Base-by-base conservation (phyloP, 2,329 filamentous ascomycete genomes). In the Leptographium wingfieldii region DNA sequence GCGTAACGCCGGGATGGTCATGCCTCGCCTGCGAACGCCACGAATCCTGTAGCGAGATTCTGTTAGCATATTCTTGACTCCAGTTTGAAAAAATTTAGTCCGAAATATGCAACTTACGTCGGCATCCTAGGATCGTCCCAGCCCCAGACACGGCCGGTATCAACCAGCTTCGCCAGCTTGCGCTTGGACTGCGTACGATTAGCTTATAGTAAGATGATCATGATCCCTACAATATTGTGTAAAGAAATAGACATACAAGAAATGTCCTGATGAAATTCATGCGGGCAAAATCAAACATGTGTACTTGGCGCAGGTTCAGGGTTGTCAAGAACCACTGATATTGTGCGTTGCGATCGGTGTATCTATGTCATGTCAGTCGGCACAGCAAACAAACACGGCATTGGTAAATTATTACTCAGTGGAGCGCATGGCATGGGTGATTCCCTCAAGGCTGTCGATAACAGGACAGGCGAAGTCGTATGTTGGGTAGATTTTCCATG, bases 111-210 rank as follows among this genome's bases (percentile, higher is more conserved):
- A 12, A 56, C 58, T 10, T 43, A 63, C 11, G 89, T 92, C 10
- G 89, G 89, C 87, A 94, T 90, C 57, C 89, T 85, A 27, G 89
- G 88, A 70, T 92, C 89, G 66, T 94, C 88, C 89, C 89, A 94
- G 64, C 89, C 89, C 80, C 83, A 87, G 54, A 94, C 89, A 61
- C 81, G 81, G 61, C 86, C 87, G 33, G 82, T 78, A 57, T 91
- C 87, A 56, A 94, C 89, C 31, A 94, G 81, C 76, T 90, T 90
- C 62, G 88, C 88, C 46, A 94, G 81, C 76, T 94, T 94, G 61
- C 89, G 85, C 79, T 94, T 94, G 58, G 88, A 92, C 22, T 59
- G 49, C 14, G 9, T 16, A 7, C 1, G 1, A 51, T 61, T 52
- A 62, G 46, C 35, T n/a, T n/a, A 2, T 2, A 22, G 4, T 3